These are phyloP conservation scores for Trypanosomatidae sp. DNA, from an alignment of 208 protist genomes.

Conservation along the genomic window DNA sequence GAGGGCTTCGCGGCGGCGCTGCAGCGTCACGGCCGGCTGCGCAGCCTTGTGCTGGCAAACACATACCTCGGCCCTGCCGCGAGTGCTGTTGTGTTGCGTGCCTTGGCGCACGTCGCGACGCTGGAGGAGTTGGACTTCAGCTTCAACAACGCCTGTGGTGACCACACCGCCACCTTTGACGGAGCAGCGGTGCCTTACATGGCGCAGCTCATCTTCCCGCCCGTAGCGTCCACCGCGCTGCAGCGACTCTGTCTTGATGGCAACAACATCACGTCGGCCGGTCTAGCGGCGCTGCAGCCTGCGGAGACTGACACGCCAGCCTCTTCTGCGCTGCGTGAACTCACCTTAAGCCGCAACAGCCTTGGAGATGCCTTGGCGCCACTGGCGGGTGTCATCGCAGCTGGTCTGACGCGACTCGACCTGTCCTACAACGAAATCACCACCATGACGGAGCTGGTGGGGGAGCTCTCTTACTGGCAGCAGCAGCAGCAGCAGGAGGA, in stretches of 20 bases:
- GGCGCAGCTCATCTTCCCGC: slow-evolving; percentile 1
- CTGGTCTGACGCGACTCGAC: slow-evolving; percentile 37
- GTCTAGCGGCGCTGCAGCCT: slow-evolving; percentile 47
- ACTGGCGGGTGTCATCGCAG: slow-evolving; percentile 40
- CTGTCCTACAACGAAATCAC: slow-evolving; percentile 72
- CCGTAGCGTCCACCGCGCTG: too few species aligned
- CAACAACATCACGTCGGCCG: slow-evolving; percentile 66
- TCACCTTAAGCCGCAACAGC: slow-evolving; percentile 72
- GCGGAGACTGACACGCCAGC: slow-evolving; percentile 5
- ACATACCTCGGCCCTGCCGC: slow-evolving; percentile 77
- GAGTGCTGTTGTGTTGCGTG: slow-evolving; percentile 52
- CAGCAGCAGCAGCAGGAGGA: slow-evolving; percentile 12
- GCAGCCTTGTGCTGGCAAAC: slow-evolving; percentile 57
- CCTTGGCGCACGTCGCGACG: slow-evolving; percentile 33
- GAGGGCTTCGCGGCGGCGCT: slow-evolving; percentile 55
- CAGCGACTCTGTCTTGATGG: slow-evolving; percentile 45
- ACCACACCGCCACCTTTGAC: slow-evolving; percentile 51
- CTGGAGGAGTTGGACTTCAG: slow-evolving; percentile 80
- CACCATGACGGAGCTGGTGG: slow-evolving; percentile 27
- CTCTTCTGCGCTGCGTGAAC: slow-evolving; percentile 33
- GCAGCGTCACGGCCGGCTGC: slow-evolving; percentile 42
- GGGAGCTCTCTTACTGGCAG: too few species aligned
- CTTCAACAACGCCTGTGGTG: slow-evolving; percentile 76
- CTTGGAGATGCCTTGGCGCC: slow-evolving; percentile 50
- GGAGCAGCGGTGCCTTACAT: slow-evolving; percentile 48